Conservation (phyloP, 164 flowering plant species). For the Kalanchoe fedtschenkoi region DNA sequence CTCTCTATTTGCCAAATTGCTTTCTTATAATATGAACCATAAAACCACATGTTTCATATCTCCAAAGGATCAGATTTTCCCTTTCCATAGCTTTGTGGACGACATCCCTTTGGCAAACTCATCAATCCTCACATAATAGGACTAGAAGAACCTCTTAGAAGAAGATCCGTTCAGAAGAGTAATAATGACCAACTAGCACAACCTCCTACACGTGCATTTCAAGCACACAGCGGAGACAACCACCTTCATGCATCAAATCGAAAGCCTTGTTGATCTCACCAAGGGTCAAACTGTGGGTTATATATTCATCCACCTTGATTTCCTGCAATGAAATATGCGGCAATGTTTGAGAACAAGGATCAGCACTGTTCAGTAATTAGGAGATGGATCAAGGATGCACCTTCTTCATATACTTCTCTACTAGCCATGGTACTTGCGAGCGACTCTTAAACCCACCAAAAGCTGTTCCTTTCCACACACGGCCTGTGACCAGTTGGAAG, state of each 20-base stretch:
- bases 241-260: constrained; percentile 83
- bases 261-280: constrained; percentile 82
- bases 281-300: constrained; percentile 70
- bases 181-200: neutral
- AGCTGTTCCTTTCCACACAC: constrained; percentile 99
- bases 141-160: no score
- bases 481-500: constrained; percentile 94
- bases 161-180: neutral
- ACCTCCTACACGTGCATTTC: constrained; percentile 10
- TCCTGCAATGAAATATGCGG: constrained; percentile 76
- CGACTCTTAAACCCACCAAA: constrained; percentile 99
- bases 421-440: constrained; percentile 97
- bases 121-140: no score
- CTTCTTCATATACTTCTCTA: constrained; percentile 95
- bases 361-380: neutral
- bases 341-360: neutral
- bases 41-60: no score
- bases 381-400: constrained; percentile 18
- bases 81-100: no score
- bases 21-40: no score
- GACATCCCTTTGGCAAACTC: no score
- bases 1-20: no score
- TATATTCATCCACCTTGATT: constrained; percentile 94
- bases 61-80: no score
- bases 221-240: constrained; percentile 89